phyloP scores from a whole-genome alignment of 495 filamentous ascomycete genomes.

The Penicillium samsonianum region DNA sequence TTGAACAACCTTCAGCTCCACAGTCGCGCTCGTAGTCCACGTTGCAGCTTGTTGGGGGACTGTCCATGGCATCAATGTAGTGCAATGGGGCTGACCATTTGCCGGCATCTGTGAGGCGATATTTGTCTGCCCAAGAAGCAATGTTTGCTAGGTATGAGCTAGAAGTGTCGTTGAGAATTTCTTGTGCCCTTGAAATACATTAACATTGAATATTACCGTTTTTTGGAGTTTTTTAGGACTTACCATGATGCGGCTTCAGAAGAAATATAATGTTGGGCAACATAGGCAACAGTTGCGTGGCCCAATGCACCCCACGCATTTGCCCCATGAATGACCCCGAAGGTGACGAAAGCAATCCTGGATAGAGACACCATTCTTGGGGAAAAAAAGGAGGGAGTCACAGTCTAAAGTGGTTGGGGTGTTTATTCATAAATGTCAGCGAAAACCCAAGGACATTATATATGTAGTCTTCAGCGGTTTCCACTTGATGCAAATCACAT shows the following conservation, averaged over 20 bases:
- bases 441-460: not conserved
- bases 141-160: constrained; percentile 58
- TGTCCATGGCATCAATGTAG: constrained; percentile 66
- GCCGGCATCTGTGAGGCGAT: constrained; percentile 54
- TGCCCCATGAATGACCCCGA: constrained; percentile 18
- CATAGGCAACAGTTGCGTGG: constrained; percentile 61
- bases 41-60: constrained; percentile 57
- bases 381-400: too few relatives aligned
- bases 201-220: not conserved
- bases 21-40: constrained; percentile 62
- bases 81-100: constrained; percentile 56
- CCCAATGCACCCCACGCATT: constrained; percentile 59
- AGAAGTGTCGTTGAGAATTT: constrained; percentile 39
- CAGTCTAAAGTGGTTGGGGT: not conserved
- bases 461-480: not conserved
- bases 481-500: not conserved
- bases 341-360: constrained; percentile 17
- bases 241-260: constrained; percentile 43
- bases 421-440: not conserved
- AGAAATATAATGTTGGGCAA: constrained; percentile 55
- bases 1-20: constrained; percentile 55
- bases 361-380: constrained; percentile 10
- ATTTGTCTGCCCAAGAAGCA: constrained; percentile 64
- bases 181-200: constrained; percentile 23
- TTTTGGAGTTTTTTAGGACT: not conserved